Conservation (phyloP, 1,284 basidiomycete genomes). For the Malassezia restricta region DNA sequence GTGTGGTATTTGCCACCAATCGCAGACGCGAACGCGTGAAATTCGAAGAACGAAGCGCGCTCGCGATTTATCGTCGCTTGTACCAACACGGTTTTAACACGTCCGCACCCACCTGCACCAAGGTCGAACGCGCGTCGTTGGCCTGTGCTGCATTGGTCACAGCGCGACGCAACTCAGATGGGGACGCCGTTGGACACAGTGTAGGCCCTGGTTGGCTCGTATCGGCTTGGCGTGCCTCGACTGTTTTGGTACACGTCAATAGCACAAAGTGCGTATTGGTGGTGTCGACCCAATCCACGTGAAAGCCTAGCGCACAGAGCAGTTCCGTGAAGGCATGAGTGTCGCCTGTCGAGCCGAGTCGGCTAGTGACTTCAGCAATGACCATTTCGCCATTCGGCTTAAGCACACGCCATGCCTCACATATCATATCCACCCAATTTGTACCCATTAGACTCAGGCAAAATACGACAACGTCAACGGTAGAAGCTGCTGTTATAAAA, state of each 20-base stretch:
- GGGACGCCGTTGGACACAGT: background rate
- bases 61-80: conserved; percentile 61
- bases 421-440: conserved; percentile 82
- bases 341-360: conserved; percentile 18
- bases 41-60: no score
- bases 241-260: conserved; percentile 26
- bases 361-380: conserved; percentile 73
- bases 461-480: conserved; percentile 83
- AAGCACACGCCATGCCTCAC: conserved; percentile 78
- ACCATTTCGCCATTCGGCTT: conserved; percentile 67
- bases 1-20: no score
- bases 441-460: conserved; percentile 92
- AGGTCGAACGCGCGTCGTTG: conserved; percentile 50
- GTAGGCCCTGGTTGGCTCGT: background rate
- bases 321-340: conserved; percentile 61
- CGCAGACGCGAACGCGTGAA: no score
- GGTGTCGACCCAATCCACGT: conserved; percentile 49
- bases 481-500: conserved; percentile 40
- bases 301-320: conserved; percentile 67
- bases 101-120: conserved; percentile 55
- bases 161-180: conserved; percentile 16
- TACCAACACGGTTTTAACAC: conserved; percentile 87
- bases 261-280: conserved; percentile 32
- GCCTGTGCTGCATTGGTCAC: conserved; percentile 51
- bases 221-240: background rate